Conservation (phyloP, 2,329 filamentous ascomycete genomes). For the Exophiala alcalophila region DNA sequence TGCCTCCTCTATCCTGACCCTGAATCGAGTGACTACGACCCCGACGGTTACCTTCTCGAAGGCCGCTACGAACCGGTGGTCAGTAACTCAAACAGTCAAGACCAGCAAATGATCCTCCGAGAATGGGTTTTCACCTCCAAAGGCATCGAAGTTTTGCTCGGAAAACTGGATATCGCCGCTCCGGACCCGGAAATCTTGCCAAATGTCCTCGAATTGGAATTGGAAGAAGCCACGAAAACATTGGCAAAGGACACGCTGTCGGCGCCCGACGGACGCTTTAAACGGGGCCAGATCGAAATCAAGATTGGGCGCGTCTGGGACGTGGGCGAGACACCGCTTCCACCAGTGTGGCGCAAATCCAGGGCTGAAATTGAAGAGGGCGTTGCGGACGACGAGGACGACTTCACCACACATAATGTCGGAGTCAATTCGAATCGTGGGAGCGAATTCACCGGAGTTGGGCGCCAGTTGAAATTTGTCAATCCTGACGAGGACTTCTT, state of each 20-base stretch:
- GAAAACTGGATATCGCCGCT: slow-evolving; percentile 10
- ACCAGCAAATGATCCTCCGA: too few relatives aligned
- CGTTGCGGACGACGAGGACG: neutral
- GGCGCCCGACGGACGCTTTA: neutral
- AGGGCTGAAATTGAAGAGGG: neutral
- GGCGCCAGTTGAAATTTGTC: too few relatives aligned
- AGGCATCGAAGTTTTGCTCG: slow-evolving; percentile 19
- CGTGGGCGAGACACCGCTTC: neutral
- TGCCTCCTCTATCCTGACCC: neutral
- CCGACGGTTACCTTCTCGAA: slow-evolving; percentile 1
- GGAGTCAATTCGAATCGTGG: slow-evolving; percentile 1
- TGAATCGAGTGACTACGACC: neutral
- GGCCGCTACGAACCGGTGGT: slow-evolving; percentile 2
- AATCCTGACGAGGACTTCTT: slow-evolving; percentile 17
- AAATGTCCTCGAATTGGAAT: slow-evolving; percentile 6
- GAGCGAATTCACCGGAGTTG: too few relatives aligned
- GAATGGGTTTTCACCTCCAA: slow-evolving; percentile 15
- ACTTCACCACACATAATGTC: slow-evolving; percentile 3
- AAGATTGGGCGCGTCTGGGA: slow-evolving; percentile 4
- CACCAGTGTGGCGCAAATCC: too few relatives aligned
- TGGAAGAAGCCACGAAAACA: slow-evolving; percentile 14
- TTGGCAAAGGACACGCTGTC: slow-evolving; percentile 6
- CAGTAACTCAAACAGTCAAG: too few relatives aligned
- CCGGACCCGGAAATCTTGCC: slow-evolving; percentile 3
- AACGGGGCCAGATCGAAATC: slow-evolving; percentile 13